Evolutionary conservation across 305 asterid species (phyloP).

Genomic region (Rubia occidens): DNA sequence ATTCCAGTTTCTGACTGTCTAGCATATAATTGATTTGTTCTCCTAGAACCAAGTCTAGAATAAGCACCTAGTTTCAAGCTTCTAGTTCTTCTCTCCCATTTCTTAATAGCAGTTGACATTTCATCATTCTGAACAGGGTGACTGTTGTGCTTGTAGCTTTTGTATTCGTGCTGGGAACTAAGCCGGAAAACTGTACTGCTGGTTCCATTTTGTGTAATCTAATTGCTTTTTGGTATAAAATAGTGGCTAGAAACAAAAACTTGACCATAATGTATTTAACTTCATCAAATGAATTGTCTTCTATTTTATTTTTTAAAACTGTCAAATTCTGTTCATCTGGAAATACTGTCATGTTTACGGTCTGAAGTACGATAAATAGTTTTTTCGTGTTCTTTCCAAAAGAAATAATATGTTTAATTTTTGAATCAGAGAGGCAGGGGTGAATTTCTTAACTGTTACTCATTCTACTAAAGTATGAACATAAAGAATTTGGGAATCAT

Average conservation of each 20-base stretch:
- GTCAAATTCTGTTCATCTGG: neutral
- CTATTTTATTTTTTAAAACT: too few species aligned
- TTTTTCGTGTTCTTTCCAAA: neutral
- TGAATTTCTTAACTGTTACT: neutral
- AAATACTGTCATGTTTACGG: neutral
- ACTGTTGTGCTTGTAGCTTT: neutral
- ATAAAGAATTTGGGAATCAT: conserved; percentile 7
- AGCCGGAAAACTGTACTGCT: neutral
- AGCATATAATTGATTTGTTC: neutral
- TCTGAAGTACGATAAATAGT: neutral
- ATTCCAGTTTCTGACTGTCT: neutral
- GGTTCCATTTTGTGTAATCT: neutral
- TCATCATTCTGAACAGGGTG: neutral
- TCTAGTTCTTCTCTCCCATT: neutral
- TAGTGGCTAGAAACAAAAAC: neutral
- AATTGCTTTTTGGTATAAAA: neutral
- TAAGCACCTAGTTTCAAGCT: neutral
- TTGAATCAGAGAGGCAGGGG: neutral
- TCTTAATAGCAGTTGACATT: neutral
- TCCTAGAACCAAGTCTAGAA: neutral
- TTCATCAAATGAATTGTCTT: neutral
- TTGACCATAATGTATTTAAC: neutral
- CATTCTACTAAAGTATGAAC: neutral
- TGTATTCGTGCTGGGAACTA: neutral
- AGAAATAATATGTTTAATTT: neutral